Evolutionary conservation across 768 basidiomycete genomes (phyloP), one percentile per base, ranked within the genome.

Genomic region (Hypholoma sublateritium): DNA sequence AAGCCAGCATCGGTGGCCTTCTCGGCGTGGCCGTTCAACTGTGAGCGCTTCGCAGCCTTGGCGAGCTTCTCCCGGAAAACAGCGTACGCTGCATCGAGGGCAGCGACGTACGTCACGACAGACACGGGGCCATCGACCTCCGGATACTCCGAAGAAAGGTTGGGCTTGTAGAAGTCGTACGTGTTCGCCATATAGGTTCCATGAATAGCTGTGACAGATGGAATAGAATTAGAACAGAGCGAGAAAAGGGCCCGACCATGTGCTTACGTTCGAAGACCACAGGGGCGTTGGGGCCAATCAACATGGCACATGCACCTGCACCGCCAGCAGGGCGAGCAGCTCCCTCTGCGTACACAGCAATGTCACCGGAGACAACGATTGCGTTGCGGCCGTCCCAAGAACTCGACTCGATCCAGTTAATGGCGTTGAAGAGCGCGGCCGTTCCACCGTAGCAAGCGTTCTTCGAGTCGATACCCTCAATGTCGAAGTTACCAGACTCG

Each of bases 401-500:
- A 49, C 86, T 86, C 35, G 89, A 91, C 72, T 99, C 96, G 58
- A 98, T 79, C 97, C 97, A 99, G 83, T 99, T 99, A 69, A 96
- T 80, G 47, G 93, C 91, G 75, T 99, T 99, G 87, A 98, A 99
- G 55, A 99, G 86, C 3, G 97, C 97, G 44, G 97, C 97, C 21
- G 97, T 99, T 35, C 93, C 95, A 25, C 97, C 97, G 67, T 99
- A 99, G 80, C 97, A 99, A 17, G 97, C 97, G 70, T 98, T 99
- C 80, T 98, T 98, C 45, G 92, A 95, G 77, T 99, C 97, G 72
- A 99, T 91, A 64, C 97, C 97, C 76, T 99, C 97, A 56, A 99
- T 94, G 69, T 99, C 97, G 65, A 83, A 85, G 84, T 99, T 99
- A 56, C 95, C 95, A 28, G 88, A 84, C 57, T 85, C 86, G 44